Percentiles rank a stretch among this genome's conserved stretches.
Evolutionary conservation across 495 filamentous ascomycete species (phyloP).

Genomic region (Penicillium dipodomyicola): DNA sequence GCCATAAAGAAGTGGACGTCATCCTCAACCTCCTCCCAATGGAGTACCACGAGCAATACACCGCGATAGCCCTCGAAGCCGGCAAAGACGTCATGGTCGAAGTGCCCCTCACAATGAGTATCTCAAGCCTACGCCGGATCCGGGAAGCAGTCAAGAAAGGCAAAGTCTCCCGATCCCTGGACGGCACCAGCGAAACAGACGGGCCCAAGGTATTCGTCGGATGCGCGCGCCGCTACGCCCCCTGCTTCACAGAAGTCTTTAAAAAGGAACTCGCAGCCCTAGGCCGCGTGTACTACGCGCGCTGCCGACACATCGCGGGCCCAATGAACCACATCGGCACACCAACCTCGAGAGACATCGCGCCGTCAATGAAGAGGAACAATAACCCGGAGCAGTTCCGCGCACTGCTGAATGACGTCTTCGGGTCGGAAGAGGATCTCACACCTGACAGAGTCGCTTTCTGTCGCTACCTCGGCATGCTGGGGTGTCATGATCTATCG

Average conservation of each 20-base stretch:
- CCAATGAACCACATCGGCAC: slow-evolving; percentile 20
- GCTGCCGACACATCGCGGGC: slow-evolving; percentile 54
- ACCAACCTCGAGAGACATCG: background rate
- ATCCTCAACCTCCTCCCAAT: slow-evolving; percentile 52
- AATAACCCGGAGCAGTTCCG: slow-evolving; percentile 12
- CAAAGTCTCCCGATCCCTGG: background rate
- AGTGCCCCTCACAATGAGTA: slow-evolving; percentile 49
- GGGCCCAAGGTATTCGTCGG: slow-evolving; percentile 51
- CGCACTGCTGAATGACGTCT: slow-evolving; percentile 31
- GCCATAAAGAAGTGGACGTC: slow-evolving; percentile 40
- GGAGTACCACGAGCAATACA: slow-evolving; percentile 50
- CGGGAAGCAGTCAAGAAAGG: slow-evolving; percentile 36
- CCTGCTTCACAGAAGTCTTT: slow-evolving; percentile 48
- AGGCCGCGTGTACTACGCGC: slow-evolving; percentile 51
- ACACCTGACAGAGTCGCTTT: slow-evolving; percentile 34
- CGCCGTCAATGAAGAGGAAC: background rate
- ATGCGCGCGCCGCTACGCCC: slow-evolving; percentile 54
- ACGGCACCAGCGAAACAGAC: background rate
- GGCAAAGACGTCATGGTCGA: slow-evolving; percentile 57
- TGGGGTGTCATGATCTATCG: slow-evolving; percentile 56
- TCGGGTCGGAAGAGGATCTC: slow-evolving; percentile 30
- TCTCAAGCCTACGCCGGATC: slow-evolving; percentile 40
- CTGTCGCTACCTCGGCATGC: slow-evolving; percentile 44
- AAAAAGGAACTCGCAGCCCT: slow-evolving; percentile 44
- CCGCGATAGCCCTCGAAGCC: slow-evolving; percentile 47